Evolutionary conservation across 2,329 filamentous ascomycete genomes (phyloP), one percentile per base, ranked within the genome.

Genomic region (Alternaria triticina): DNA sequence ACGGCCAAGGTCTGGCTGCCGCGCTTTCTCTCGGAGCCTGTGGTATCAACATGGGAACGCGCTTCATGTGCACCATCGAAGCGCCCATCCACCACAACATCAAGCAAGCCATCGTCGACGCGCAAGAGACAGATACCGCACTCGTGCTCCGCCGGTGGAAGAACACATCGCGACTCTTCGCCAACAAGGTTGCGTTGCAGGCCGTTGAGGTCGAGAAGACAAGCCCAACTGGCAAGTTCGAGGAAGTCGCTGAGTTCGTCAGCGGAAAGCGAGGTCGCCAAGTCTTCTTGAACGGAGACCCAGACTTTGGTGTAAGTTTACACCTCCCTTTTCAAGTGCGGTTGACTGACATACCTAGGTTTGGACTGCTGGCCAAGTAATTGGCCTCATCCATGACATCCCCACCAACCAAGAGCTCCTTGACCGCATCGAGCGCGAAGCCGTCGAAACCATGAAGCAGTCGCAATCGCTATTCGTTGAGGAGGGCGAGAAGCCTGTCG

Each of bases 21-120:
- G 96, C 96, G 8, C 84, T 99, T 71, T 90, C 91, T 44, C 87
- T 99, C 12, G 96, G 96, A 36, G 96, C 96, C 0, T 92, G 93
- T 79, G 96, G 96, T 67, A 90, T 98, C 83, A 99, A 99, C 83
- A 99, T 99, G 96, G 96, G 96, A 61, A 99, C 96, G 10, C 86
- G 96, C 45, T 99, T 98, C 84, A 96, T 99, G 92, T 95, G 91
- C 83, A 98, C 96, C 0, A 86, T 95, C 47, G 96, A 98, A 82
- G 90, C 94, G 15, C 96, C 96, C 1, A 92, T 99, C 68, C 96
- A 99, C 82, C 79, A 88, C 52, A 97, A 97, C 71, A 93, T 99
- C 84, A 99, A 99, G 86, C 86, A 96, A 80, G 86, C 91, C 70
- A 99, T 99, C 75, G 94, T 97, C 54, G 86, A 89, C 59, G 92